These are phyloP conservation scores for Podospora anserina DNA, from an alignment of 495 filamentous ascomycete genomes.

Conservation along the genomic window DNA sequence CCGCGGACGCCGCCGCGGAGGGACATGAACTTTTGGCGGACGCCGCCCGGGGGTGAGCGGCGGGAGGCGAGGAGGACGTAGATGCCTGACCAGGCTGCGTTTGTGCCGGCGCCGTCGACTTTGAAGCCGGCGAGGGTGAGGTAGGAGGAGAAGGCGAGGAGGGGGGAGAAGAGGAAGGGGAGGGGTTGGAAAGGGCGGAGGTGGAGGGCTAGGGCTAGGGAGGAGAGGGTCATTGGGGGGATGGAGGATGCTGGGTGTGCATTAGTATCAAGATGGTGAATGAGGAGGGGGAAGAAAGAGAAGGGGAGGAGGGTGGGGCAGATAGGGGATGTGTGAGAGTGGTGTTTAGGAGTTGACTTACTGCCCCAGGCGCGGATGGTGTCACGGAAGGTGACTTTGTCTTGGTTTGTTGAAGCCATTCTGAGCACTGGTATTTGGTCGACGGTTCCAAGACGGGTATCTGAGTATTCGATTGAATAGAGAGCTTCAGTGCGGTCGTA, in stretches of 20 bases:
- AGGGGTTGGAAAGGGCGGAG: slow-evolving; percentile 68
- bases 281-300: slow-evolving; percentile 4
- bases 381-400: slow-evolving; percentile 39
- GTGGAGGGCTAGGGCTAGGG: slow-evolving; percentile 74
- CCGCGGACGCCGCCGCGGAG: slow-evolving; percentile 68
- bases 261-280: slow-evolving; percentile 55
- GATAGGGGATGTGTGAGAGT: not conserved
- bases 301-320: not conserved
- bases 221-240: slow-evolving; percentile 72
- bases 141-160: slow-evolving; percentile 84
- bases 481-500: too few relatives aligned
- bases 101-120: slow-evolving; percentile 78
- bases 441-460: too few relatives aligned
- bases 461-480: too few relatives aligned
- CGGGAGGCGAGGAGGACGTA: slow-evolving; percentile 76
- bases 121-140: slow-evolving; percentile 74
- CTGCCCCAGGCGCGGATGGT: slow-evolving; percentile 67
- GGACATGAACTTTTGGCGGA: slow-evolving; percentile 56
- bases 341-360: slow-evolving; percentile 41
- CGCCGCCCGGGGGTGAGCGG: slow-evolving; percentile 49
- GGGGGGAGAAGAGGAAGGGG: slow-evolving; percentile 76
- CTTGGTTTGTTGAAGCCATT: not conserved
- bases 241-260: slow-evolving; percentile 64
- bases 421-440: too few relatives aligned
- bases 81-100: slow-evolving; percentile 79